phyloP scores from a whole-genome alignment of 257 asterid genomes.

The Ocimum tenuiflorum region DNA sequence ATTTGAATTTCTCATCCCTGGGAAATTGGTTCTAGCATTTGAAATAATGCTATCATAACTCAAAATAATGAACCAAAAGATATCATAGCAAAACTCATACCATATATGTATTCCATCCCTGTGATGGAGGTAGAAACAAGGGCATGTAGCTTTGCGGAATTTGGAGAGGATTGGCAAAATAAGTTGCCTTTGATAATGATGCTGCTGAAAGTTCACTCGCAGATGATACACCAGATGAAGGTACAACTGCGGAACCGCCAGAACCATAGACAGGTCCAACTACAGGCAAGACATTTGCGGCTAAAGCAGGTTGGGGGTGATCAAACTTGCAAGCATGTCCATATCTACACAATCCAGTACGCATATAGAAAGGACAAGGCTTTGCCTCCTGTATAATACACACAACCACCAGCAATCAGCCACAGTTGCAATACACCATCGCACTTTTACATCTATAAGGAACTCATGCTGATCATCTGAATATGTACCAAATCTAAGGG shows the following conservation, averaged over 20 bases:
- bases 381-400: conserved; percentile 37
- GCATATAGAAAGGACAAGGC: conserved; percentile 57
- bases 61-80: not conserved
- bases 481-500: not conserved
- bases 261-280: conserved; percentile 37
- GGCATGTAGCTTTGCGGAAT: conserved; percentile 52
- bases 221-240: conserved; percentile 30
- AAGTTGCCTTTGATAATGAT: conserved; percentile 34
- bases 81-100: conserved; percentile 25
- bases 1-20: not conserved
- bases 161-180: conserved; percentile 38
- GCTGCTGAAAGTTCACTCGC: conserved; percentile 33
- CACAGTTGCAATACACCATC: not conserved
- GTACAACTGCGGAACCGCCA: conserved; percentile 30
- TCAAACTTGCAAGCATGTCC: conserved; percentile 61
- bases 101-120: conserved; percentile 58
- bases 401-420: conserved; percentile 9
- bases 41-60: not conserved
- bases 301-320: conserved; percentile 55
- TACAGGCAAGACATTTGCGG: conserved; percentile 38
- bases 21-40: not conserved
- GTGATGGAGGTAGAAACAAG: conserved; percentile 38
- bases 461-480: not conserved
- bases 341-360: conserved; percentile 56
- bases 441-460: not conserved